Evolutionary conservation across 106 monocot genomes (phyloP), one percentile per base, ranked within the genome.

Genomic region (Amphibolis antarctica): DNA sequence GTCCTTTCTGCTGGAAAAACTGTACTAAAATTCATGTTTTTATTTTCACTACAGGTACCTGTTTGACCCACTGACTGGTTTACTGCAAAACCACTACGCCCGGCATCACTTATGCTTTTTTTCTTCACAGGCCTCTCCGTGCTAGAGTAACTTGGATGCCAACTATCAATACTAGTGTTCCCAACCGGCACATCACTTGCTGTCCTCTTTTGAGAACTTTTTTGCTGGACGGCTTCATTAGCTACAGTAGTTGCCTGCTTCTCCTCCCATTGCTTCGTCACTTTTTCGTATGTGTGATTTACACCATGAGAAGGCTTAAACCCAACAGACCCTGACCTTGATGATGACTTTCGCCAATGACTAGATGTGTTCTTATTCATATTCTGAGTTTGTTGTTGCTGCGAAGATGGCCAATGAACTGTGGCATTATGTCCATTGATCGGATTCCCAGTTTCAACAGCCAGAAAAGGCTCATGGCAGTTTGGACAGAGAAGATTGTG

Each of bases 391-490:
- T 68, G 63, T 13, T 75, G 72, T 11, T n/a, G 27, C 71, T 77
- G 74, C 27, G 74, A 42, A 22, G 64, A 30, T 12, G 45, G 22
- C 73, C 67, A 77, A 54, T 77, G 55, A 57, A 67, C 62, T 42
- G 69, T 72, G 53, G 55, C n/a, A 57, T 59, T 62, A 46, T 46
- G 58, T 29, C 65, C 71, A 69, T 59, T 71, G 20, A 64, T 29
- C 21, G 64, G 72, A 48, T 44, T 30, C 10, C 50, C 48, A 24
- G 49, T 75, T 56, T 92, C 92, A 21, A 56, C 29, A 52, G 92
- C 92, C 26, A 81, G 10, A 64, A 88, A 93, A 6, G 93, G 76
- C 48, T 81, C 62, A 21, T 74, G 62, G 71, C 93, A 93, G 55
- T 73, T 82, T 2, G 85, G 85, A 67, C 88, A 89, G 19, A 82